A percentile compares a stretch with the other conserved stretches of the same genome.
These are phyloP conservation scores for Claviceps paspali DNA, from an alignment of 2,329 filamentous ascomycete genomes.

Conservation along the genomic window DNA sequence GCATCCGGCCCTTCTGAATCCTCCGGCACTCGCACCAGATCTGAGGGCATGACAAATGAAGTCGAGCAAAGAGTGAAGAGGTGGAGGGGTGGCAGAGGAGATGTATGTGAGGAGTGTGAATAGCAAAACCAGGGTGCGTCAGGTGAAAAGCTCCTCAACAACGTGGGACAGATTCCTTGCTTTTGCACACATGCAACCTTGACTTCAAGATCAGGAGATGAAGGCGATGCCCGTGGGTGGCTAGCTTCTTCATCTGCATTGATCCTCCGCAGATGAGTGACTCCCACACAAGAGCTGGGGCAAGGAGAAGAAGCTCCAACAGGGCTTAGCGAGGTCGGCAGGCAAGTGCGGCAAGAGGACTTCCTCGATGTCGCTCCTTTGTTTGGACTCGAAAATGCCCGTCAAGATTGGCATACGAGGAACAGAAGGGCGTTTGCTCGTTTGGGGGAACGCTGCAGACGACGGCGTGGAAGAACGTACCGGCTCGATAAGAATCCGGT, in stretches of 20 bases:
- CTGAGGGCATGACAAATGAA: slow-evolving; percentile 4
- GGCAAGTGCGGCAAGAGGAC: too few relatives aligned
- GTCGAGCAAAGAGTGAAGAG: background rate
- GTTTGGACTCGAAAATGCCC: background rate
- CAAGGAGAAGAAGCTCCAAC: too few relatives aligned
- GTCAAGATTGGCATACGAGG: background rate
- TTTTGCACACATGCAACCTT: too few relatives aligned
- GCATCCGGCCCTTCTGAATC: slow-evolving; percentile 2
- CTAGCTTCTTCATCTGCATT: too few relatives aligned
- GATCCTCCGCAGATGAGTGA: too few relatives aligned
- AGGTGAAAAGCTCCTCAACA: too few relatives aligned
- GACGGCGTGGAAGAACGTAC: slow-evolving; percentile 2
- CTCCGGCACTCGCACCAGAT: slow-evolving; percentile 6
- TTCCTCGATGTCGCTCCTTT: too few relatives aligned
- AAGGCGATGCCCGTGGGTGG: too few relatives aligned
- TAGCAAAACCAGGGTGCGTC: background rate
- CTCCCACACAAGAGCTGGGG: too few relatives aligned
- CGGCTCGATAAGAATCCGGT: background rate
- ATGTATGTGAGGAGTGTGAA: background rate
- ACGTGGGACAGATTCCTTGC: too few relatives aligned
- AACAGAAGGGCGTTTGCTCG: background rate
- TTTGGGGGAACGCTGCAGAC: background rate
- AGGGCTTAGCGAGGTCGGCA: too few relatives aligned
- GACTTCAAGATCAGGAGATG: too few relatives aligned
- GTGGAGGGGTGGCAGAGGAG: background rate